A percentile compares a stretch with the other conserved stretches of the same genome.
Conservation (phyloP, 2,329 filamentous ascomycete species). For the Sclerotiophoma versabilis region DNA sequence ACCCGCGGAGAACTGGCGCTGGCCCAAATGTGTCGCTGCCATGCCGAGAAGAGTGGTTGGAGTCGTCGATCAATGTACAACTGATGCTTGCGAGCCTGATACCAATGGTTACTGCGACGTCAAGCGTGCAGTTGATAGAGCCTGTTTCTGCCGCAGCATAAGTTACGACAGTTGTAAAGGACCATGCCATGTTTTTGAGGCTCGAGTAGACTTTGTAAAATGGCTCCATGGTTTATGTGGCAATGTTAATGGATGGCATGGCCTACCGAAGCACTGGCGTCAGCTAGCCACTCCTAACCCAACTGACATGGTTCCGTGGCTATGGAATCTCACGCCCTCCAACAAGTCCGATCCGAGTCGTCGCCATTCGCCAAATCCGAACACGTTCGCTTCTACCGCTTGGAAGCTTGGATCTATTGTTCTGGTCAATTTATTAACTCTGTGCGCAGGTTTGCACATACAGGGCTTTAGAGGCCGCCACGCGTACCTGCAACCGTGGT, state of each 20-base stretch:
- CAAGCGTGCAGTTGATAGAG: constrained; percentile 35
- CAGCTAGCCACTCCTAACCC: constrained; percentile 28
- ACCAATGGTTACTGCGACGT: constrained; percentile 41
- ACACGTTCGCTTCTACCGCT: constrained; percentile 29
- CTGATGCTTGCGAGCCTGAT: constrained; percentile 43
- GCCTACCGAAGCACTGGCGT: constrained; percentile 41
- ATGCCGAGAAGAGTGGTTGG: constrained; percentile 30
- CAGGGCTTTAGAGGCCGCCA: not conserved
- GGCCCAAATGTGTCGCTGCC: constrained; percentile 33
- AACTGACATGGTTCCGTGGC: constrained; percentile 44
- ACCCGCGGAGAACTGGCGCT: constrained; percentile 37
- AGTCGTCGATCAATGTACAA: constrained; percentile 35
- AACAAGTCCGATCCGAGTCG: constrained; percentile 1
- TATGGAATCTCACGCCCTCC: constrained; percentile 34
- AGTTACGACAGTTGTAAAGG: constrained; percentile 37
- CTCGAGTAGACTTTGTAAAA: constrained; percentile 39
- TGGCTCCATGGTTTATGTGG: constrained; percentile 45
- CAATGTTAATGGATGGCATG: constrained; percentile 37
- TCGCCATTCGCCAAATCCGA: not conserved
- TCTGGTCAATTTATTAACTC: constrained; percentile 28
- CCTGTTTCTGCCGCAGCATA: constrained; percentile 41
- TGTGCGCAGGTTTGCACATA: constrained; percentile 22
- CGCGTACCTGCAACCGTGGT: constrained; percentile 19
- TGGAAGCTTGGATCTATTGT: constrained; percentile 34
- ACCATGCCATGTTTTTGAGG: constrained; percentile 42